Conservation (phyloP, 1,284 basidiomycete species). For the Puccinia horiana region DNA sequence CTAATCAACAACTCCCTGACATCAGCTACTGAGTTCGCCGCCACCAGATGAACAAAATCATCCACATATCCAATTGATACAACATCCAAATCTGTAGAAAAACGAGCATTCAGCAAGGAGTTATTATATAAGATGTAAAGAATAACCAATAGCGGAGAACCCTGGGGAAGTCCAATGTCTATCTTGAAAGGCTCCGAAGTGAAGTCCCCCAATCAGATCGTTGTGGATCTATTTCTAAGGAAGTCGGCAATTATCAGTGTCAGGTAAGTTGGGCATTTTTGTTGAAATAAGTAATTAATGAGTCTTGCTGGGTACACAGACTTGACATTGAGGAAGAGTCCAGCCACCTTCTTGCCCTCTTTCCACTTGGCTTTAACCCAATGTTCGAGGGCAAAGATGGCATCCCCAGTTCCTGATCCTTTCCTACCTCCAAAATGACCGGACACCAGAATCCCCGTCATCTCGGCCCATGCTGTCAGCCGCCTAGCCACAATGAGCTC, state of each 20-base stretch:
- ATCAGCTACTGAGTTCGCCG: not conserved
- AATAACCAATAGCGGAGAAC: constrained; percentile 7
- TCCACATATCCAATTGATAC: constrained; percentile 19
- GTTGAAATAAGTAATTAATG: not conserved
- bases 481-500: not conserved
- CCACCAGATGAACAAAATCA: constrained; percentile 12
- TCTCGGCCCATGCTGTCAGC: constrained; percentile 2
- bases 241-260: not conserved
- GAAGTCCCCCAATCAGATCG: not conserved
- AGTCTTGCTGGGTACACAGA: constrained; percentile 1
- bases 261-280: not conserved
- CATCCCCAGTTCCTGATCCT: not conserved
- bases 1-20: not conserved
- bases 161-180: constrained; percentile 1
- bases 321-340: constrained; percentile 27
- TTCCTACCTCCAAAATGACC: not conserved
- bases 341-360: constrained; percentile 1
- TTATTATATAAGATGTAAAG: constrained; percentile 24
- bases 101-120: not conserved
- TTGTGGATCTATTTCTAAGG: not conserved
- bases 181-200: not conserved
- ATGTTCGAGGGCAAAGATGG: not conserved
- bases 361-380: constrained; percentile 6
- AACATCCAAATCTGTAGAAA: not conserved
- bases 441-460: not conserved